Conservation (phyloP, 2,329 filamentous ascomycete genomes). For the Cladosporium halotolerans region DNA sequence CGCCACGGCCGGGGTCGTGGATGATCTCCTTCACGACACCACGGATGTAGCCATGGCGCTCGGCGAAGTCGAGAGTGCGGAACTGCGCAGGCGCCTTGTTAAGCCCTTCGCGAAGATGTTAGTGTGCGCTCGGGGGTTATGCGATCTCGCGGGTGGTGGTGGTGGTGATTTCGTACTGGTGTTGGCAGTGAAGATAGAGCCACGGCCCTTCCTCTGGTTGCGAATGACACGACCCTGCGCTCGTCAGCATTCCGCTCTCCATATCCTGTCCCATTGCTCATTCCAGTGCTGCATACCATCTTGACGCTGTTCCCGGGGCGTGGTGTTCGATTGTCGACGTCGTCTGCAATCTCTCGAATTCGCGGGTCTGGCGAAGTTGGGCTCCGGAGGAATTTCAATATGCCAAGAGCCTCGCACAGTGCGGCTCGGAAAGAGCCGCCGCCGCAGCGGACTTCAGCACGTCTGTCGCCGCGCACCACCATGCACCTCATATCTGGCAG, state of each 20-base stretch:
- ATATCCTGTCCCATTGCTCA: not conserved
- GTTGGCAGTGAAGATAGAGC: conserved; percentile 62
- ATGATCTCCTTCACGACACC: conserved; percentile 98
- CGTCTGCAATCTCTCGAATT: not conserved
- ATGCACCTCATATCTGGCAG: no score
- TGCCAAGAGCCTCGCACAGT: no score
- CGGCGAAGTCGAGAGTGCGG: conserved; percentile 82
- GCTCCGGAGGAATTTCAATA: no score
- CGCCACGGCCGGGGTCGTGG: conserved; percentile 97
- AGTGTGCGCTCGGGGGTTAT: conserved; percentile 19
- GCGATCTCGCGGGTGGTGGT: conserved; percentile 20
- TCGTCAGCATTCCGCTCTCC: conserved; percentile 11
- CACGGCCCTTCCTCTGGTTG: conserved; percentile 70
- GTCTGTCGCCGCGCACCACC: no score
- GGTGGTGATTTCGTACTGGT: conserved; percentile 20
- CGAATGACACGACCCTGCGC: conserved; percentile 62
- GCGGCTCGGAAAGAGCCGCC: no score
- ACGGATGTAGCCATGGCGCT: conserved; percentile 84
- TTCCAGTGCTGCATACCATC: conserved; percentile 16
- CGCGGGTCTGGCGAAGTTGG: not conserved
- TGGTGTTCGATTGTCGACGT: conserved; percentile 8
- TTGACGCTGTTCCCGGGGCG: conserved; percentile 15
- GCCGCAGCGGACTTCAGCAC: no score
- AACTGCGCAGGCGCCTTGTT: conserved; percentile 96
- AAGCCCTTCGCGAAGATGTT: conserved; percentile 61